Percentiles rank a stretch among this genome's conserved stretches.
Conservation (phyloP, 176 grass and related monocot species). For the Cenchrus americanus region DNA sequence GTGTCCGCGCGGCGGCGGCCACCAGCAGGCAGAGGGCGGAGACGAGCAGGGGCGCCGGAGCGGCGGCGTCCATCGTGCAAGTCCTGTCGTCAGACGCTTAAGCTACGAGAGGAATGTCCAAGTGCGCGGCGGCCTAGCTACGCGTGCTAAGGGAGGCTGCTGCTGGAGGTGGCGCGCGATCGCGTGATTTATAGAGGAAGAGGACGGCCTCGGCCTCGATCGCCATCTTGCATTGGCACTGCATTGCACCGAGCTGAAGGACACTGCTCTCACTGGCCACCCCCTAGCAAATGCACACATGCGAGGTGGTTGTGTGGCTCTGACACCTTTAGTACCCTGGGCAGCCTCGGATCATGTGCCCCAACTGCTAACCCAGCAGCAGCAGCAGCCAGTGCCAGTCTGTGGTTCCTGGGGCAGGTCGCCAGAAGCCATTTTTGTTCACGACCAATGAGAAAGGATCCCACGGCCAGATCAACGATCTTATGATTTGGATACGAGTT, state of each 20-base stretch:
- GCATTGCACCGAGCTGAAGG: slow-evolving; percentile 11
- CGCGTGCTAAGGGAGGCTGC: not conserved
- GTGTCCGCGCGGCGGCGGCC: not conserved
- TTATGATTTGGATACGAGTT: not conserved
- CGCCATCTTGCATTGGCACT: not conserved
- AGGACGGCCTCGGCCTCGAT: not conserved
- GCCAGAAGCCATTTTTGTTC: not conserved
- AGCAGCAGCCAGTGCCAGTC: not conserved
- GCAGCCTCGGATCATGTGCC: slow-evolving; percentile 49
- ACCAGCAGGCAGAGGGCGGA: not conserved
- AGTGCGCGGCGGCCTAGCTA: not conserved
- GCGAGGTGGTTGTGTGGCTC: slow-evolving; percentile 49
- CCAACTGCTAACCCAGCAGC: slow-evolving; percentile 17
- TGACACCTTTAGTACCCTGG: slow-evolving; percentile 14
- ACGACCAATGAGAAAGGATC: not conserved
- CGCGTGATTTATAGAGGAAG: slow-evolving; percentile 20
- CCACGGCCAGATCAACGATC: not conserved
- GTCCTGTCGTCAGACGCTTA: not conserved
- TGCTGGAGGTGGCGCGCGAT: not conserved
- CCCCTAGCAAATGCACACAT: slow-evolving; percentile 42
- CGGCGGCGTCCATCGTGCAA: slow-evolving; percentile 3
- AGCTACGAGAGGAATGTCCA: not conserved
- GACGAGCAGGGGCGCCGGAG: slow-evolving; percentile 2
- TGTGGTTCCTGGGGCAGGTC: not conserved
- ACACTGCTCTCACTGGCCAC: not conserved